Evolutionary conservation across 1,139 yeast genomes (phyloP).

Genomic region (Candida dubliniensis): DNA sequence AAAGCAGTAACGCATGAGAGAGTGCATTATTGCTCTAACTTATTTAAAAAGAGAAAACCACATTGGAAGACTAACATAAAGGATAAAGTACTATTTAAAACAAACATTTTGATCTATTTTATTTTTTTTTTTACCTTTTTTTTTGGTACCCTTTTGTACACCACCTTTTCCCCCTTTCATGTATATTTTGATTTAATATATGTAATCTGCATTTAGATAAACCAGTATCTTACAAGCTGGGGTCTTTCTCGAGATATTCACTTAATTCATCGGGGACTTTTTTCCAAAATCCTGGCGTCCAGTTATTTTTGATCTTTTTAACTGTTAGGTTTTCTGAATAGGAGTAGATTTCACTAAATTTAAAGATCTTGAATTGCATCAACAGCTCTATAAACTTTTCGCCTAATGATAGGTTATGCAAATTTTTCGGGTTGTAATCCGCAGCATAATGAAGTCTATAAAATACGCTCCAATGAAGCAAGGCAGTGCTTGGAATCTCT

Average conservation of each 20-base stretch:
- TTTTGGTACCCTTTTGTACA: too few relatives aligned
- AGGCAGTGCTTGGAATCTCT: slow-evolving; percentile 45
- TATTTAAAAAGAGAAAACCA: neutral
- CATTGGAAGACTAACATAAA: neutral
- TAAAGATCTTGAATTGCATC: slow-evolving; percentile 14
- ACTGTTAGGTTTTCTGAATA: slow-evolving; percentile 17
- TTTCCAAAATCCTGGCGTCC: slow-evolving; percentile 31
- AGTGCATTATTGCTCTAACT: too few relatives aligned
- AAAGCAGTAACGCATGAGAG: neutral
- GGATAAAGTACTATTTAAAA: too few relatives aligned
- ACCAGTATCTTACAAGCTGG: slow-evolving; percentile 10
- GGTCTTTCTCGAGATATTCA: slow-evolving; percentile 13
- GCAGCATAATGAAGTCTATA: slow-evolving; percentile 50
- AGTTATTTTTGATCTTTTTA: slow-evolving; percentile 22
- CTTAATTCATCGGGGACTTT: slow-evolving; percentile 44
- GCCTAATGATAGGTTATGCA: slow-evolving; percentile 36
- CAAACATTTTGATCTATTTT: neutral
- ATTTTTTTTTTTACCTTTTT: slow-evolving; percentile 1
- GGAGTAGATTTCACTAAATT: slow-evolving; percentile 11
- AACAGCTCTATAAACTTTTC: slow-evolving; percentile 22
- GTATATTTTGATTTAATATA: slow-evolving; percentile 12
- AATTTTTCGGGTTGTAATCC: slow-evolving; percentile 46
- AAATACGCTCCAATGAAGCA: slow-evolving; percentile 61
- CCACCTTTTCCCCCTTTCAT: slow-evolving; percentile 5
- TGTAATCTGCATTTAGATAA: slow-evolving; percentile 14